Conservation (phyloP, 306 rosid species). For the Cajanus cajan region DNA sequence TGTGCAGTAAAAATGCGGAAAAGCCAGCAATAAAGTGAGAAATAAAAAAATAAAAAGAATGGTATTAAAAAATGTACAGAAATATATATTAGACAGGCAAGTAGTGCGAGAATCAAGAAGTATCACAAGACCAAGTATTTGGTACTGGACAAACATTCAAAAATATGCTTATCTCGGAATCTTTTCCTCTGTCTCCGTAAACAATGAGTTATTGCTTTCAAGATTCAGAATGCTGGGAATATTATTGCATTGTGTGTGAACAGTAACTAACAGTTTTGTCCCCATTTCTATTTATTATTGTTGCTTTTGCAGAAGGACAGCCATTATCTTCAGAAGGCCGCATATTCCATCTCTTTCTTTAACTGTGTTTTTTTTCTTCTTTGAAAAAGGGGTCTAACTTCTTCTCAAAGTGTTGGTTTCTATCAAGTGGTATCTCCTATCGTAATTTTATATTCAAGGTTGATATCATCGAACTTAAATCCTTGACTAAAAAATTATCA, state of each 20-base stretch:
- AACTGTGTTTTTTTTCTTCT: too few species aligned
- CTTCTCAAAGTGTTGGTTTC: too few species aligned
- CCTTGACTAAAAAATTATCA: too few species aligned
- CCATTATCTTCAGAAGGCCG: conserved; percentile 34
- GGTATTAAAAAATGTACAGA: not conserved
- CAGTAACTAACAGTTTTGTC: conserved; percentile 39
- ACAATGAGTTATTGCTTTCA: conserved; percentile 34
- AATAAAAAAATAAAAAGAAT: conserved; percentile 30
- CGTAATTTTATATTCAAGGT: too few species aligned
- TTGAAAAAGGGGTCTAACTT: too few species aligned
- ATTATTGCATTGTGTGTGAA: conserved; percentile 33
- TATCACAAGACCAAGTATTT: conserved; percentile 21
- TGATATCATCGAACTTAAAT: too few species aligned
- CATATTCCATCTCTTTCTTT: conserved; percentile 25
- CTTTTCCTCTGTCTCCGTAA: conserved; percentile 36
- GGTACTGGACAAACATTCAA: conserved; percentile 36
- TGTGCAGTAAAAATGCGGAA: not conserved
- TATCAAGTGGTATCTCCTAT: too few species aligned
- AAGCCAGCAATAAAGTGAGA: conserved; percentile 13
- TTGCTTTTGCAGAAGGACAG: conserved; percentile 41
- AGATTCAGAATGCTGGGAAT: conserved; percentile 21
- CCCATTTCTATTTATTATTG: not conserved
- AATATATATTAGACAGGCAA: not conserved
- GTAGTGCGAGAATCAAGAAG: conserved; percentile 28
- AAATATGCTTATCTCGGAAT: conserved; percentile 58